These are phyloP conservation scores for Penicillium sp. DNA, from an alignment of 2,329 filamentous ascomycete genomes.

Conservation along the genomic window DNA sequence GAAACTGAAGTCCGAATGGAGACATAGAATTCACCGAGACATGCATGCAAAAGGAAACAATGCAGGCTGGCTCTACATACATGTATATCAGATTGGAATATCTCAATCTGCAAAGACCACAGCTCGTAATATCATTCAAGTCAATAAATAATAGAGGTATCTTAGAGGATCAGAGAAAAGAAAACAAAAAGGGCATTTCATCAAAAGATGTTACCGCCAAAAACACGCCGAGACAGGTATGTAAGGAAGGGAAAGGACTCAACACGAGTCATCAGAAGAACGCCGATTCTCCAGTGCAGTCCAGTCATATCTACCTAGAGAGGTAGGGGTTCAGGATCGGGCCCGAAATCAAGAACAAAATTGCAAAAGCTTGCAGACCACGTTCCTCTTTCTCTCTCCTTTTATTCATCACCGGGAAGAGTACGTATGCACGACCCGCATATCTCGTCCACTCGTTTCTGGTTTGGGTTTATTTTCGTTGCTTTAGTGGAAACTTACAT, in stretches of 20 bases:
- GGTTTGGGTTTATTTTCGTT: not conserved
- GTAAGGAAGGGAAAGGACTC: slow-evolving; percentile 9
- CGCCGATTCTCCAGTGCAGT: slow-evolving; percentile 23
- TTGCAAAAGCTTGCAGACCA: not conserved
- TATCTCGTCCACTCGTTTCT: not conserved
- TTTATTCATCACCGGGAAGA: not conserved
- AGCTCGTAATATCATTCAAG: slow-evolving; percentile 23
- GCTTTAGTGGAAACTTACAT: not conserved
- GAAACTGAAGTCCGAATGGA: too few species aligned
- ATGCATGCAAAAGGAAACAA: not conserved
- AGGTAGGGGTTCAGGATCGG: not conserved
- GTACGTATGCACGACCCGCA: not conserved
- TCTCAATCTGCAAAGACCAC: slow-evolving; percentile 2
- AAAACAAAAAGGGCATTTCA: slow-evolving; percentile 6
- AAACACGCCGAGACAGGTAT: slow-evolving; percentile 13
- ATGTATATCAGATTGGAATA: not conserved
- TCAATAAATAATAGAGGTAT: slow-evolving; percentile 23
- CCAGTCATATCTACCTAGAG: not conserved
- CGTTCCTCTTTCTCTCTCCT: not conserved
- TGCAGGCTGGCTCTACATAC: not conserved
- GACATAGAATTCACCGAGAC: too few species aligned
- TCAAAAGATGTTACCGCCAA: slow-evolving; percentile 6
- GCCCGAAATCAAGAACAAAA: not conserved
- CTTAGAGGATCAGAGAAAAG: slow-evolving; percentile 16
- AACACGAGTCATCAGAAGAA: slow-evolving; percentile 17